Base-by-base conservation (phyloP, 768 basidiomycete species). In the Panaeolus cyanescens region DNA sequence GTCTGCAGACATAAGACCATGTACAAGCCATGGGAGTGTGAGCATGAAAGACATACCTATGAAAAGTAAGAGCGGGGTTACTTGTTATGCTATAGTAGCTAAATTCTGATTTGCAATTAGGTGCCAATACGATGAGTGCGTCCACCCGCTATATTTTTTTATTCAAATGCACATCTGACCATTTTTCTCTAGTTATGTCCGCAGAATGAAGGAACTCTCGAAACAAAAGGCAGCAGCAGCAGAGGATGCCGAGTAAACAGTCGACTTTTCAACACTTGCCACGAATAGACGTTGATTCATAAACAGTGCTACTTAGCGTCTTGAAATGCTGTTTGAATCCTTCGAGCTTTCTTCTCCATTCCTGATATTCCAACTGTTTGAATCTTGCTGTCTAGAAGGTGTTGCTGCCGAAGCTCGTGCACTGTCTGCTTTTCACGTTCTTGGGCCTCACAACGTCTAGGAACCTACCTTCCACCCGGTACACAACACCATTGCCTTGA, bases 111-210 rank as follows among this genome's bases (percentile, higher is more conserved):
- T 39, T 32, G 34, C 59, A 60, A 17, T 45, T 62, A 96, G 94
- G 77, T 96, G 95, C 71, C 95, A 97, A 77, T 96, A 95, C 72
- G 92, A 95, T 66, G 95, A 97, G 95, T 96, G 74, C 72, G 91
- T 85, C 58, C 30, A 5, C 39, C 5, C 10, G 28, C 58, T 37
- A 4, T 32, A n/a, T 50, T 17, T 55, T 33, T n/a, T 13, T 53
- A 32, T 25, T 55, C 54, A 58, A 53, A 17, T 17, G 59, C 58
- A 60, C 55, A 55, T 55, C 58, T 59, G 12, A 55, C 28, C 59
- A 58, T 60, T 28, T 22, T 45, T 20, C 22, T 13, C 25, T 42
- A 96, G 95, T 74, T 90, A 93, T 77, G 80, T 95, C 68, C 89
- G 91, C 59, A 85, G 95, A 64, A 95, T 95, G 93, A 93, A 88